Base-by-base conservation (phyloP, 306 rosid species). In the Argentina anserina region DNA sequence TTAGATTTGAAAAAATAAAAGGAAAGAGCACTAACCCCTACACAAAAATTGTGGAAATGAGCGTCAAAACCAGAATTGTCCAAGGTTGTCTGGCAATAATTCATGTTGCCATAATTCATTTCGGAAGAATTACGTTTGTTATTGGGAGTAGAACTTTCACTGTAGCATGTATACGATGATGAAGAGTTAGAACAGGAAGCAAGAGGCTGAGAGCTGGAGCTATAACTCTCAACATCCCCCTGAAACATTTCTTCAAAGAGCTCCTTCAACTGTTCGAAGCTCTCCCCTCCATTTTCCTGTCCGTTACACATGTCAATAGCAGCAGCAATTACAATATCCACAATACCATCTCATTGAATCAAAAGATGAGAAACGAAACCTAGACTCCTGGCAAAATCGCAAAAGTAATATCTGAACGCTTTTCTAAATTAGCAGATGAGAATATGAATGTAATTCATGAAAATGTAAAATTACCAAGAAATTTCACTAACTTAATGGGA, bases 171-270 rank as follows among this genome's bases (percentile, higher is more conserved):
- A 58, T 74, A 84, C 1, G 86, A 61, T 12, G 94, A 80, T 1
- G 94, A 81, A 1, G 86, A 76, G 23, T 84, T 33, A 15, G 91
- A 76, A 71, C 76, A 67, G 55, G 77, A 68, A 69, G 66, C 50
- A 67, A 71, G 26, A 14, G 80, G 39, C 36, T 81, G 76, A 53
- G 86, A 62, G 25, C 61, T 67, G 36, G 81, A 49, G 61, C 77
- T 81, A 52, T 62, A 66, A 33, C 85, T 59, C 23, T 80, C 90
- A 39, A 70, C 61, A 41, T 87, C 90, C 0, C 82, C 91, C 65
- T 83, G 85, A 71, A 95, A 84, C 89, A 95, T 88, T 73, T 95
- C 97, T 46, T 86, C 85, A 76, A 95, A 95, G 46, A 95, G 73
- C n/a, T 88, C 88, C 37, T 91, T 90, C 79, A 95, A 69, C 64